Conservation (phyloP, 768 basidiomycete genomes). For the Tylopilus felleus region DNA sequence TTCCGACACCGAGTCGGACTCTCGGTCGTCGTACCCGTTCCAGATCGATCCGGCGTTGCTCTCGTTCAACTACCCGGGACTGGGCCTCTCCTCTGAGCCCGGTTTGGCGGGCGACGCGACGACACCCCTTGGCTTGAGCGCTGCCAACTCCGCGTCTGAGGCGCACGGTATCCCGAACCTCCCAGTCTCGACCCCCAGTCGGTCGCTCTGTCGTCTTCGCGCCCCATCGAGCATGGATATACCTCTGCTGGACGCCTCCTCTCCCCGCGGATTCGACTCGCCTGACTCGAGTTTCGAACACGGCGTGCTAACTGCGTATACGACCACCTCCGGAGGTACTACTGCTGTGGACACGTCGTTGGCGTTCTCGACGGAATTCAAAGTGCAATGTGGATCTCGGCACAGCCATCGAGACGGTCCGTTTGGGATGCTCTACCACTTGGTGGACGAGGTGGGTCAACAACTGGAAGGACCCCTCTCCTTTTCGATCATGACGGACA, state of each 20-base stretch:
- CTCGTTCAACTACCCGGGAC: constrained; percentile 10
- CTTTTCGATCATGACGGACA: constrained; percentile 3
- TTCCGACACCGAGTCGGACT: neutral
- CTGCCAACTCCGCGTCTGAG: too few species aligned
- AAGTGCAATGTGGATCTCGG: neutral
- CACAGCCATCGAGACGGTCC: constrained; percentile 4
- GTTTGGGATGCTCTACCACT: neutral
- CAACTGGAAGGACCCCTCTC: constrained; percentile 5
- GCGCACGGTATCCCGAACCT: too few species aligned
- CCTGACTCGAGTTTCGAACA: constrained; percentile 3
- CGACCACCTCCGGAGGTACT: neutral
- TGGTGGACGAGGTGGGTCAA: constrained; percentile 6
- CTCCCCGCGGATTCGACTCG: neutral
- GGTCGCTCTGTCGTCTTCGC: neutral
- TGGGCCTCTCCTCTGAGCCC: neutral
- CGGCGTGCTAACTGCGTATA: neutral
- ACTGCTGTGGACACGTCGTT: neutral
- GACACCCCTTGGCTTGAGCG: too few species aligned
- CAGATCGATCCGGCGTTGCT: constrained; percentile 31
- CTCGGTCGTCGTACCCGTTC: neutral
- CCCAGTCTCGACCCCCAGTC: neutral
- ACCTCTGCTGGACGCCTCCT: neutral
- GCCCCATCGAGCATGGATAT: neutral
- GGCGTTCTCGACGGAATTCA: neutral
- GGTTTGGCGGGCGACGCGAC: neutral